Percentiles rank a stretch among this genome's conserved stretches.
Conservation (phyloP, 257 asterid genomes). For the Primulina huaijiensis region DNA sequence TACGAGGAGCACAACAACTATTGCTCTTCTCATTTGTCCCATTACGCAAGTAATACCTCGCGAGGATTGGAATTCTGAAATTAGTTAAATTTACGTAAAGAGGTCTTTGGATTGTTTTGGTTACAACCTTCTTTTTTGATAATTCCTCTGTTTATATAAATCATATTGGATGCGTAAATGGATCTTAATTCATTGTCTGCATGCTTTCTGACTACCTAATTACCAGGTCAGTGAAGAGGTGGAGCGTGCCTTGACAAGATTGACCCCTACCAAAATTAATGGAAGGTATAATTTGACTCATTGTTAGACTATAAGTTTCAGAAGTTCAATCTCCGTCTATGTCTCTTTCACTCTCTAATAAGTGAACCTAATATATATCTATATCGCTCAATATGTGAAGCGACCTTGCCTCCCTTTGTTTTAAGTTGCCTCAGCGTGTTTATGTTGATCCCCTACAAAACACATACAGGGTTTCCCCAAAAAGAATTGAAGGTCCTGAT, state of each 20-base stretch:
- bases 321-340: constrained; percentile 5
- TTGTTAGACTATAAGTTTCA: constrained; percentile 17
- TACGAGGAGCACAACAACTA: background rate
- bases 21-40: too few species aligned
- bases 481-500: constrained; percentile 78
- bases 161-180: constrained; percentile 18
- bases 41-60: too few species aligned
- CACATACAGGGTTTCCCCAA: constrained; percentile 76
- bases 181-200: constrained; percentile 12
- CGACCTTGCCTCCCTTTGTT: constrained; percentile 21
- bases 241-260: constrained; percentile 93
- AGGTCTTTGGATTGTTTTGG: background rate
- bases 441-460: constrained; percentile 20
- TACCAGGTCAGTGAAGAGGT: constrained; percentile 97
- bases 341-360: background rate
- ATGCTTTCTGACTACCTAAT: constrained; percentile 24
- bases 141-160: background rate
- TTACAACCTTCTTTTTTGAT: background rate
- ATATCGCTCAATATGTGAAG: constrained; percentile 1
- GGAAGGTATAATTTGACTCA: constrained; percentile 51
- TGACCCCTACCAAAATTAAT: constrained; percentile 68
- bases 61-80: too few species aligned
- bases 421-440: constrained; percentile 15
- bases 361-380: constrained; percentile 2
- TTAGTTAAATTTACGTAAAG: background rate